A percentile compares a stretch with the other conserved stretches of the same genome.
These are phyloP conservation scores for Ballota nigra DNA, from an alignment of 257 asterid species.

Conservation along the genomic window DNA sequence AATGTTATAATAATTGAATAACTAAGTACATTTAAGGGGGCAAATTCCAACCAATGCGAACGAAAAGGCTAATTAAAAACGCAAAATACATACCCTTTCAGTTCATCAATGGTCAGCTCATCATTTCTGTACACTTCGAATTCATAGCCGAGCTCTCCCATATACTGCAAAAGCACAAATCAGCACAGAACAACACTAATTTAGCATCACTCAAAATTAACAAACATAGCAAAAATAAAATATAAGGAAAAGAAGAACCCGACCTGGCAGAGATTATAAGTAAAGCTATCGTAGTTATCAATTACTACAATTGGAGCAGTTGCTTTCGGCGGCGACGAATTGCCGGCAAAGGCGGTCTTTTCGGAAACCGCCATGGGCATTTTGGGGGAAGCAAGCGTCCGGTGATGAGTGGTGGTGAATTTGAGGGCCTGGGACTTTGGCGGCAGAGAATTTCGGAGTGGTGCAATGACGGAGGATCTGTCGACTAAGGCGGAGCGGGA, in stretches of 20 bases:
- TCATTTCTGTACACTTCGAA: slow-evolving; percentile 92
- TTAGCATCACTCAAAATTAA: not conserved
- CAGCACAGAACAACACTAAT: not conserved
- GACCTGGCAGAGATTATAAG: slow-evolving; percentile 95
- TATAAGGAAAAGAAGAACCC: not conserved
- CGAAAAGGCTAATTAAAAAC: not conserved
- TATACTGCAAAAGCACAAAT: slow-evolving; percentile 48
- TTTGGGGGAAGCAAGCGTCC: slow-evolving; percentile 12
- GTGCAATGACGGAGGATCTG: slow-evolving; percentile 16
- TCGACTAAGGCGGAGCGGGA: slow-evolving; percentile 22
- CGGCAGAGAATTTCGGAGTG: slow-evolving; percentile 10
- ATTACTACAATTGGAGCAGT: slow-evolving; percentile 63
- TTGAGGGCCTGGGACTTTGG: slow-evolving; percentile 17
- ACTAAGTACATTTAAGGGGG: not conserved
- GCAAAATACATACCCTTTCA: slow-evolving; percentile 50
- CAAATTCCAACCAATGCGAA: not conserved
- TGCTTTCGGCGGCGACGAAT: slow-evolving; percentile 30
- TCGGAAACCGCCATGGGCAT: slow-evolving; percentile 37
- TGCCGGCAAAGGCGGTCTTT: slow-evolving; percentile 28
- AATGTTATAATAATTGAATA: not conserved
- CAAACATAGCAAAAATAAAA: not conserved
- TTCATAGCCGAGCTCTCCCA: slow-evolving; percentile 91
- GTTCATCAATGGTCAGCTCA: slow-evolving; percentile 80
- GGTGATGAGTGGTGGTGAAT: slow-evolving; percentile 29
- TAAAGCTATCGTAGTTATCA: slow-evolving; percentile 95